Base-by-base conservation (phyloP, 176 grass and related monocot genomes). In the Avena eriantha region DNA sequence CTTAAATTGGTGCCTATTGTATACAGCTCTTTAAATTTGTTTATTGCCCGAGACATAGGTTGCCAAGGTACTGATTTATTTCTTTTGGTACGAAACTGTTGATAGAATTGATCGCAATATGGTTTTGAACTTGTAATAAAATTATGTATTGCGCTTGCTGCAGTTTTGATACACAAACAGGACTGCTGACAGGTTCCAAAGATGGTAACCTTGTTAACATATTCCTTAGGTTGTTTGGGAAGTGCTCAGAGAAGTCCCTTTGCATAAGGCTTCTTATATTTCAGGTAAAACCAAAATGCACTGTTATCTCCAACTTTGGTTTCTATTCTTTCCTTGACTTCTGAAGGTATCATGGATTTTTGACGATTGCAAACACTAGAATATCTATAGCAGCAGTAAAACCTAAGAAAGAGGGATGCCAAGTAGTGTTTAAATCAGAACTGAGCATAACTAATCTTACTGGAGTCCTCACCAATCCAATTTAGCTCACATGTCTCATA, bases 161-260 rank as follows among this genome's bases (percentile, higher is more conserved):
- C 29, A 96, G 94, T 80, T 99, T 99, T 91, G 97, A 99, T 86
- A 87, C 89, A 49, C 80, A 87, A 84, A 94, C 94, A 57, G 92
- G 94, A 88, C 61, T 99, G 9, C 85, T 99, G 74, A 96, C 92
- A 23, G 94, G 87, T 73, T 96, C 90, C 73, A 94, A 99, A 55
- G 90, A 99, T 80, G 93, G 92, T 79, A 99, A 92, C 53, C 89
- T 96, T 11, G 97, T 96, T 12, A 99, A 99, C 78, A 87, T 99
- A 89, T 99, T 99, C 80, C 97, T 99, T 72, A 87, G 97, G 68
- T 81, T 99, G 85, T 99, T 99, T 82, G 94, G 97, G 55, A 91
- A 66, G 21, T 99, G 97, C 87, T 88, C 94, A 69, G 97, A 99
- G 73, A 91, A 88, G 80, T 63, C 87, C 69, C 97, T 99, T 83